These are phyloP conservation scores for Aspergillus haitiensis DNA, from an alignment of 495 filamentous ascomycete species.

Conservation along the genomic window DNA sequence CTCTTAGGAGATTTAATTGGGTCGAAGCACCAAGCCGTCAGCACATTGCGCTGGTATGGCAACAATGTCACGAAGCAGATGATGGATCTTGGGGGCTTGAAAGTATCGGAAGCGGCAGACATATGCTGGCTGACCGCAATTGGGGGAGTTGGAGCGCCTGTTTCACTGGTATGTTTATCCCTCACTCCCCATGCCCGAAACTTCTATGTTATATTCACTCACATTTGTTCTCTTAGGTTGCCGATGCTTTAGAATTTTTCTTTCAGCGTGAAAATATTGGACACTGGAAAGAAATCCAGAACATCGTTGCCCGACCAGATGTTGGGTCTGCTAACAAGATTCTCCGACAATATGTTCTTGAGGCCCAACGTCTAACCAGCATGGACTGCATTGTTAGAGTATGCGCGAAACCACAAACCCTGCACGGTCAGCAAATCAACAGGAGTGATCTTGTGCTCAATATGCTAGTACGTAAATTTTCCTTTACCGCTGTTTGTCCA, in stretches of 20 bases:
- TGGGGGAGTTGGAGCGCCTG: conserved; percentile 40
- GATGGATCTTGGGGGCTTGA: conserved; percentile 5
- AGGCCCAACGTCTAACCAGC: conserved; percentile 5
- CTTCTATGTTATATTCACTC: conserved; percentile 40
- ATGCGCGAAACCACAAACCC: background rate
- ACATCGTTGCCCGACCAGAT: background rate
- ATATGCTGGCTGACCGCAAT: conserved; percentile 35
- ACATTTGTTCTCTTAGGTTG: background rate
- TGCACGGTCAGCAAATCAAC: background rate
- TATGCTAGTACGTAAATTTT: background rate
- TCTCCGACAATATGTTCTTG: background rate
- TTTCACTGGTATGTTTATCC: conserved; percentile 24
- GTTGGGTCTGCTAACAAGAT: background rate
- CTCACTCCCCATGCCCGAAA: too few species aligned
- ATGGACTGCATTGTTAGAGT: background rate
- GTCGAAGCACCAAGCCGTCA: background rate
- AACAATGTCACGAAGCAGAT: background rate
- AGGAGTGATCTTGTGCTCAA: background rate
- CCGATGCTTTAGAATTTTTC: background rate
- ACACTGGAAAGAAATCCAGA: background rate
- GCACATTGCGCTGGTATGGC: background rate
- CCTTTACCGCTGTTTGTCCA: background rate
- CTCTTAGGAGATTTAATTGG: background rate
- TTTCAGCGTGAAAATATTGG: background rate
- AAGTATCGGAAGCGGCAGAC: conserved; percentile 33